Conservation (phyloP, 2,329 filamentous ascomycete genomes). For the Cytospora schulzeri region DNA sequence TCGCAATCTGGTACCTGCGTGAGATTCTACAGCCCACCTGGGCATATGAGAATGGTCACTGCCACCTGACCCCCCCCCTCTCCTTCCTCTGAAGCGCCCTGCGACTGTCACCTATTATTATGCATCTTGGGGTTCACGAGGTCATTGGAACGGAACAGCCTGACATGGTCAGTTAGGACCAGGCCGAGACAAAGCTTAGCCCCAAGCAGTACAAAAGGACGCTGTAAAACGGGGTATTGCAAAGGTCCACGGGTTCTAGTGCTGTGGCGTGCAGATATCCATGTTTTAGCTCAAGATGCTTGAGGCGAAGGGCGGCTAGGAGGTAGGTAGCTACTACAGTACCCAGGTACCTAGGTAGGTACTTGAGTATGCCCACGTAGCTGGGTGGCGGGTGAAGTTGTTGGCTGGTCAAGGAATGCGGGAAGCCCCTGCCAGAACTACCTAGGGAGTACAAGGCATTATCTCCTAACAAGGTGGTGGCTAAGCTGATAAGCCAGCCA, state of each 20-base stretch:
- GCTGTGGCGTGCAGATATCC: not conserved
- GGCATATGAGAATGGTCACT: not conserved
- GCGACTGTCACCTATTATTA: not conserved
- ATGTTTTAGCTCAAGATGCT: not conserved
- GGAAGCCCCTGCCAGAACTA: too few species aligned
- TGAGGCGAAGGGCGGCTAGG: too few species aligned
- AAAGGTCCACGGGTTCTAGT: not conserved
- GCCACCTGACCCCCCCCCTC: not conserved
- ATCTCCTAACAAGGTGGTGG: too few species aligned
- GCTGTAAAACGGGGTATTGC: not conserved
- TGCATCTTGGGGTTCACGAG: not conserved
- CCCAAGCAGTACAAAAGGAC: not conserved
- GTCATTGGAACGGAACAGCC: not conserved
- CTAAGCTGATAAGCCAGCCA: too few species aligned
- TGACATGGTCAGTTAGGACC: not conserved
- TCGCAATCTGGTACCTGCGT: slow-evolving; percentile 2
- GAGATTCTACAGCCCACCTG: not conserved
- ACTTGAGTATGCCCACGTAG: not conserved
- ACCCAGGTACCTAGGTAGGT: not conserved
- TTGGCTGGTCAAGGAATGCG: not conserved
- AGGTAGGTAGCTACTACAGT: too few species aligned
- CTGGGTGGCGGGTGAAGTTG: not conserved
- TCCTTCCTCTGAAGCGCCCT: too few species aligned
- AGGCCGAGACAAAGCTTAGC: not conserved
- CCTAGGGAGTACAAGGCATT: too few species aligned